Evolutionary conservation across 176 grass and related monocot species (phyloP).

Genomic region (Oryza nivara): DNA sequence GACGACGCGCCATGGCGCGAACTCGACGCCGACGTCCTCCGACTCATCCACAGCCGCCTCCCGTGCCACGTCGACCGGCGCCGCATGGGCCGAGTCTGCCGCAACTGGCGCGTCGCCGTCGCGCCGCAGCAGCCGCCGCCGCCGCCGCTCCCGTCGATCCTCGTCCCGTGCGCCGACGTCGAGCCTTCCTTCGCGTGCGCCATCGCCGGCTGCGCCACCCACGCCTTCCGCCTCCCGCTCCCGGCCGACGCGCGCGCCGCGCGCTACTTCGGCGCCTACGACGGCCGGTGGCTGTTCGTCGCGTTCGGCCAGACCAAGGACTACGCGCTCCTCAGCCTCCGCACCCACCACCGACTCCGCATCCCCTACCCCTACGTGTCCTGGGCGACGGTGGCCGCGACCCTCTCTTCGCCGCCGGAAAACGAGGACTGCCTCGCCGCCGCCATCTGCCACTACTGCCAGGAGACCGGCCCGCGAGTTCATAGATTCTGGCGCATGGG

Average conservation of each 20-base stretch:
- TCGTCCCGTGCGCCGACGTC: background rate
- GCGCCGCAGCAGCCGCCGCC: background rate
- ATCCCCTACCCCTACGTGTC: background rate
- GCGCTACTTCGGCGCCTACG: background rate
- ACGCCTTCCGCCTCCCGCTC: background rate
- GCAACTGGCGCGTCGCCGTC: background rate
- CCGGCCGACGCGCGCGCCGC: too few relatives aligned
- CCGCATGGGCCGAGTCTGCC: background rate
- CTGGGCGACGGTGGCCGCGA: background rate
- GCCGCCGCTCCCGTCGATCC: background rate
- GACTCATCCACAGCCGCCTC: background rate
- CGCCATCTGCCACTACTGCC: background rate
- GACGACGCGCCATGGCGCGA: too few relatives aligned
- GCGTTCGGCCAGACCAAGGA: background rate
- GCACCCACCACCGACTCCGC: background rate
- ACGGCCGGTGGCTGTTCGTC: background rate
- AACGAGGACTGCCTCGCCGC: background rate
- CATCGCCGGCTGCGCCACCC: background rate
- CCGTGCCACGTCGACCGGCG: background rate
- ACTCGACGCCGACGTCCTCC: too few relatives aligned
- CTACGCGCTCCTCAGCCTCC: background rate
- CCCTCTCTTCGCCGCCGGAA: background rate
- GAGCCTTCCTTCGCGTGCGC: background rate
- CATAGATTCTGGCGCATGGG: constrained; percentile 1
- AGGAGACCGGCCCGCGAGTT: background rate